Evolutionary conservation across 192 early-diverging fungal genomes (phyloP).

Genomic region (Gonapodya prolifera): DNA sequence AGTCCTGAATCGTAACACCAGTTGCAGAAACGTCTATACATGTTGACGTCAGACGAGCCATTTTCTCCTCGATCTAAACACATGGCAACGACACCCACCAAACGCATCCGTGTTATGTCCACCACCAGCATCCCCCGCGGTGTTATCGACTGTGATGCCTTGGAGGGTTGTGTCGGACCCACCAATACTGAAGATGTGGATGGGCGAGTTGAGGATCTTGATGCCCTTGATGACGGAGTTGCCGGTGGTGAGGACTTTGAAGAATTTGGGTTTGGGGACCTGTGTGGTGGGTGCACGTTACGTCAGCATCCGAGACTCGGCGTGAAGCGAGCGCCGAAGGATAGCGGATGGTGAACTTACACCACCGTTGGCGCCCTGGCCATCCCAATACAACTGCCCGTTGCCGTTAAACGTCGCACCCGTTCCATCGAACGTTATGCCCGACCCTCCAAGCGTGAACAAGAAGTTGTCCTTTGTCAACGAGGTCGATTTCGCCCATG

Average conservation of each 20-base stretch:
- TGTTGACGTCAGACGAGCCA: background rate
- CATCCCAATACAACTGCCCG: conserved; percentile 29
- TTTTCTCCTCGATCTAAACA: background rate
- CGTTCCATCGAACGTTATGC: conserved; percentile 20
- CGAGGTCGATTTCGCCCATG: conserved; percentile 16
- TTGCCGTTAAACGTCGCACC: conserved; percentile 20
- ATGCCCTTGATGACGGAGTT: conserved; percentile 17
- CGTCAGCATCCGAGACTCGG: background rate
- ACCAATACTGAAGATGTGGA: conserved; percentile 26
- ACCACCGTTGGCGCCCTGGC: conserved; percentile 26
- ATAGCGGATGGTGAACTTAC: background rate
- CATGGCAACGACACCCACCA: conserved; percentile 8
- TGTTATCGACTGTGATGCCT: conserved; percentile 22
- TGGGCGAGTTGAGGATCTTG: conserved; percentile 18
- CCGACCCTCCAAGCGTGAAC: conserved; percentile 20
- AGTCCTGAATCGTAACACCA: conserved; percentile 17
- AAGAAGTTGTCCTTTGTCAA: conserved; percentile 12
- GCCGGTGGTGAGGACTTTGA: conserved; percentile 3
- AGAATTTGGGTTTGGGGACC: conserved; percentile 17
- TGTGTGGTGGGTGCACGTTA: too few species aligned
- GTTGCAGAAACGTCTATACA: conserved; percentile 7
- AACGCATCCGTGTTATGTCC: conserved; percentile 32
- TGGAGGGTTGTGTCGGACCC: conserved; percentile 14
- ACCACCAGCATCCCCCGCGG: conserved; percentile 9
- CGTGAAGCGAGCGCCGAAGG: background rate